A percentile compares a stretch with the other conserved stretches of the same genome.
These are phyloP conservation scores for Citrus mangshanensis DNA, from an alignment of 345 rosid species.

Conservation along the genomic window DNA sequence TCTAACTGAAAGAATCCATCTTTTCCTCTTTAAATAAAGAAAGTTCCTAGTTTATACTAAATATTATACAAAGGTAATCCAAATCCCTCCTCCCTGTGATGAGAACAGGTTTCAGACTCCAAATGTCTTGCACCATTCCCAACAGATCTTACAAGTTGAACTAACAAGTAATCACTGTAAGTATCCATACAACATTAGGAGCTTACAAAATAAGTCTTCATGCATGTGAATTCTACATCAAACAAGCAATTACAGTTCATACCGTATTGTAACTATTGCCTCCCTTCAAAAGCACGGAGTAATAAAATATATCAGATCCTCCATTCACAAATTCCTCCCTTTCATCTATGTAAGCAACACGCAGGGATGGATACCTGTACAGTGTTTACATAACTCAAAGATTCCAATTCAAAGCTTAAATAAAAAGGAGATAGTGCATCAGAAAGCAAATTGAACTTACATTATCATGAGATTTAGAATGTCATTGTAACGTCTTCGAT, in stretches of 20 bases:
- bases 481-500: conserved; percentile 65
- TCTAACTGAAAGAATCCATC: not conserved
- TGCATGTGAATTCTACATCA: not conserved
- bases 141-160: not conserved
- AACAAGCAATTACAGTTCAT: conserved; percentile 16
- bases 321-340: conserved; percentile 64
- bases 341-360: conserved; percentile 90
- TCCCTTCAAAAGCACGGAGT: conserved; percentile 94
- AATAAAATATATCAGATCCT: conserved; percentile 52
- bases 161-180: not conserved
- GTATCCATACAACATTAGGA: not conserved
- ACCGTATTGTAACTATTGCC: conserved; percentile 77
- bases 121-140: not conserved
- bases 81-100: too few relatives aligned
- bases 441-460: conserved; percentile 42
- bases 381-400: conserved; percentile 11
- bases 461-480: conserved; percentile 82
- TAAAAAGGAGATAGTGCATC: conserved; percentile 1
- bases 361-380: conserved; percentile 81
- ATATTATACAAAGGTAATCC: too few relatives aligned
- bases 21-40: not conserved
- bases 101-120: not conserved
- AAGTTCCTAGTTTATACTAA: not conserved
- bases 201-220: not conserved
- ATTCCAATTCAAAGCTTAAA: conserved; percentile 2